Base-by-base conservation (phyloP, 345 rosid species). In the Rhodamnia argentea region DNA sequence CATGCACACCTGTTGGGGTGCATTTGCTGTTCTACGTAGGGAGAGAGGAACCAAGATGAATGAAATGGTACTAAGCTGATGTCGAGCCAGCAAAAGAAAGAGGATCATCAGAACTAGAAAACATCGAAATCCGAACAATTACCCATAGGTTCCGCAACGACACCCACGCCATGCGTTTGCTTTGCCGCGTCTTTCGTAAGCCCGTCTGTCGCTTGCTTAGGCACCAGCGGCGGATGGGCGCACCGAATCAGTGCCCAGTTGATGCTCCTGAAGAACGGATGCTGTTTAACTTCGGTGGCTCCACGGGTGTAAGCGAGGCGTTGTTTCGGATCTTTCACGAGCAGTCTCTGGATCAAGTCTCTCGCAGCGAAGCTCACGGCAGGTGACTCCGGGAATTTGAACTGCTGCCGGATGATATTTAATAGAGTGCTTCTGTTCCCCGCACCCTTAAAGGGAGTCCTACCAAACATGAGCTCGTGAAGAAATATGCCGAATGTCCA, bases 191-290 rank as follows among this genome's bases (percentile, higher is more conserved):
- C 87, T 82, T 88, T 87, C 84, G 90, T 88, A 7, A 50, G 85
- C 53, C 87, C 90, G 5, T 62, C 42, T 44, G 24, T 64, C 42
- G 42, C 87, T 59, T 85, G 91, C 84, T 91, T 91, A 11, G 96
- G 98, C 51, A 94, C 90, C 57, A 94, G 94, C 6, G 98, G 98
- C 3, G 98, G 98, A 76, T 83, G 92, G 10, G 96, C 91, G 83
- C 98, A 96, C 8, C 98, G 95, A 84, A 95, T 95, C 84, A 96
- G 91, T 27, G 98, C 98, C 98, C 98, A 96, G 59, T 96, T 96
- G 56, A 92, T 90, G 37, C 93, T 93, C 83, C 93, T 95, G 85
- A 96, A 95, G 92, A 96, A 96, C 2, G 95, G 98, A 75, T 96
- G 98, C 86, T 93, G 98, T 83, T 96, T 96, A 5, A 96, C 87